These are phyloP conservation scores for Moricandia arvensis DNA, from an alignment of 345 rosid genomes.

Conservation along the genomic window DNA sequence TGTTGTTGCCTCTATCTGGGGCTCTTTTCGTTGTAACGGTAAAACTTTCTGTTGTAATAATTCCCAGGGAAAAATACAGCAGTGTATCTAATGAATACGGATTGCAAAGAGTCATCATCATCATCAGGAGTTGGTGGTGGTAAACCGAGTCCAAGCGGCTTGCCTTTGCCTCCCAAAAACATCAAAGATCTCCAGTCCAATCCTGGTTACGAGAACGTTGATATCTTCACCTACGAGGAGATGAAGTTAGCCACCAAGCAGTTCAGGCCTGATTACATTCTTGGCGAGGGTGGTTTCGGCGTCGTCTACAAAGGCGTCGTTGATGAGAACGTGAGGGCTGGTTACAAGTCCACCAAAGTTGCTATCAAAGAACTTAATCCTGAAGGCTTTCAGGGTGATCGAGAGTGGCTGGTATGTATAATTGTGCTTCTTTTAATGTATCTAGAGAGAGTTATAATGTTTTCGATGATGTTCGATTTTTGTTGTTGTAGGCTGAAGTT, in stretches of 20 bases:
- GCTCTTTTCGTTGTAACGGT: neutral
- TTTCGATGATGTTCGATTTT: neutral
- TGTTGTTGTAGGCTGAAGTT: constrained; percentile 76
- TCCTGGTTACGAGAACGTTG: constrained; percentile 69
- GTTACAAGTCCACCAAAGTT: constrained; percentile 57
- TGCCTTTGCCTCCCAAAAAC: constrained; percentile 53
- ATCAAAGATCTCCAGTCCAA: constrained; percentile 70
- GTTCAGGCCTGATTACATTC: constrained; percentile 79
- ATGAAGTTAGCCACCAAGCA: constrained; percentile 81
- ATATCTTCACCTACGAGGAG: constrained; percentile 79
- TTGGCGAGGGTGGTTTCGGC: constrained; percentile 98
- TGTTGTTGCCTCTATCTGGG: too few relatives aligned
- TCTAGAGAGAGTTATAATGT: neutral
- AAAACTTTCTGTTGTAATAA: neutral
- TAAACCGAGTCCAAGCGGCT: constrained; percentile 8
- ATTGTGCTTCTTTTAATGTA: neutral
- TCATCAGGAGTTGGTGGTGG: neutral
- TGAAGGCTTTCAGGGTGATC: constrained; percentile 91
- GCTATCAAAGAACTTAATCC: constrained; percentile 95
- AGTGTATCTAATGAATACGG: constrained; percentile 30
- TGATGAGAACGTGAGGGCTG: constrained; percentile 63
- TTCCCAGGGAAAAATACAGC: constrained; percentile 8
- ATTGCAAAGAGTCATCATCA: constrained; percentile 32
- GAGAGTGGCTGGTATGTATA: constrained; percentile 90
- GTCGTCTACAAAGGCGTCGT: constrained; percentile 84